Percentiles rank a stretch among this genome's conserved stretches.
These are phyloP conservation scores for Colletotrichum karsti DNA, from an alignment of 2,329 filamentous ascomycete species.

Conservation along the genomic window DNA sequence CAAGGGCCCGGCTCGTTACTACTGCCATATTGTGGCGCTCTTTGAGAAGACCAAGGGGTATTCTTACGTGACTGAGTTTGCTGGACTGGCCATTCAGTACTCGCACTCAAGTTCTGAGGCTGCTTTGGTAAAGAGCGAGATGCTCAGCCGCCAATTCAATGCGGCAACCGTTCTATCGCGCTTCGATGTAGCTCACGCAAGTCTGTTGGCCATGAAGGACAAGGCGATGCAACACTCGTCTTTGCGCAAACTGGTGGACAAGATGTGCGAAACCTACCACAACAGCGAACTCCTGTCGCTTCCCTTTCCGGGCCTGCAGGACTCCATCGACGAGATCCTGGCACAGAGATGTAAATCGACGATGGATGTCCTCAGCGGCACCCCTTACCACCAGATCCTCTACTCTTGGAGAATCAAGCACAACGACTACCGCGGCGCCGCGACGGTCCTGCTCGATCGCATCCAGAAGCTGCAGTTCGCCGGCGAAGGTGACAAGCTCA, in stretches of 20 bases:
- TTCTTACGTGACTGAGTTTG: constrained; percentile 86
- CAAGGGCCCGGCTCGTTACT: constrained; percentile 83
- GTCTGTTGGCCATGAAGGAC: constrained; percentile 78
- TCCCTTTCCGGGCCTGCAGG: constrained; percentile 80
- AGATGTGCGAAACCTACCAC: constrained; percentile 74
- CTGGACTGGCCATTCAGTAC: constrained; percentile 77
- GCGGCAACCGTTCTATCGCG: constrained; percentile 81
- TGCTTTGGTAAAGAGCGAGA: constrained; percentile 66
- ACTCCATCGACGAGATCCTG: constrained; percentile 82
- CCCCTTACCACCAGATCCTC: constrained; percentile 87
- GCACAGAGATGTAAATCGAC: constrained; percentile 75
- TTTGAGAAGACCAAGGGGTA: constrained; percentile 83
- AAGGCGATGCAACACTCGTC: constrained; percentile 75
- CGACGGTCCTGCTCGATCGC: constrained; percentile 68
- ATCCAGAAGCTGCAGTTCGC: constrained; percentile 69
- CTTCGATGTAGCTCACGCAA: constrained; percentile 84
- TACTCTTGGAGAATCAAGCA: constrained; percentile 90
- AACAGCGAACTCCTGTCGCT: constrained; percentile 76
- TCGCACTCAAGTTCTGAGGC: constrained; percentile 44
- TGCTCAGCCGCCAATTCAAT: constrained; percentile 85
- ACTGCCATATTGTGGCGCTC: constrained; percentile 83
- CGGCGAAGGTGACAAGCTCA: constrained; percentile 66
- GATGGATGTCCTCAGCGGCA: constrained; percentile 68
- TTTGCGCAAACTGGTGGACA: constrained; percentile 74
- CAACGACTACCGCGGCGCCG: constrained; percentile 85